phyloP scores from a whole-genome alignment of 768 basidiomycete genomes.

The Dentipellis sp. region DNA sequence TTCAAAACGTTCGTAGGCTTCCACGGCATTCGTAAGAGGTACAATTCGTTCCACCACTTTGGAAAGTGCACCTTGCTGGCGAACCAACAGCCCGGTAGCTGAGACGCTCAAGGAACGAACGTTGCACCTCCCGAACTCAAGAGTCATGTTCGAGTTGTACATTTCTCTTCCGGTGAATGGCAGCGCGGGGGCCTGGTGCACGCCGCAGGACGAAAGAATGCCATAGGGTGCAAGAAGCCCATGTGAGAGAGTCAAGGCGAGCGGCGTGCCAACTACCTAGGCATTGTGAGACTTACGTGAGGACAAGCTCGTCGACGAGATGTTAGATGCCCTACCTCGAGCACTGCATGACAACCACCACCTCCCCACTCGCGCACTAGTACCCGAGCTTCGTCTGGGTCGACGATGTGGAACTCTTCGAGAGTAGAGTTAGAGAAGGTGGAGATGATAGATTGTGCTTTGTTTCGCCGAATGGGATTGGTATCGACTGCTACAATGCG shows the following conservation, averaged over 20 bases:
- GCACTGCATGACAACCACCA: constrained; percentile 52
- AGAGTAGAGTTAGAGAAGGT: constrained; percentile 31
- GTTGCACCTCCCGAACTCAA: constrained; percentile 78
- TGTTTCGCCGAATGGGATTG: constrained; percentile 43
- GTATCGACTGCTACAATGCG: constrained; percentile 60
- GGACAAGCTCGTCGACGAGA: too few species aligned
- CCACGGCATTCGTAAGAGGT: constrained; percentile 42
- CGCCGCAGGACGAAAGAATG: constrained; percentile 65
- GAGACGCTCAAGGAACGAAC: constrained; percentile 69
- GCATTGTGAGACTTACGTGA: neutral
- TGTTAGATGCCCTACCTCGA: constrained; percentile 41
- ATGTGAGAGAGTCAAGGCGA: constrained; percentile 56
- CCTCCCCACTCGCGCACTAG: constrained; percentile 43
- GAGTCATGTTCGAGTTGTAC: constrained; percentile 72
- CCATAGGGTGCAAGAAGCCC: constrained; percentile 71
- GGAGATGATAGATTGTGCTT: constrained; percentile 29
- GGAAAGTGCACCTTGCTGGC: constrained; percentile 64
- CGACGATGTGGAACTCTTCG: constrained; percentile 36
- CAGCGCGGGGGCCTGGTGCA: constrained; percentile 45
- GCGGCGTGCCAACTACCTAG: constrained; percentile 63
- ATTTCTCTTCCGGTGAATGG: constrained; percentile 48
- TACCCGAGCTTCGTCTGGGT: constrained; percentile 42
- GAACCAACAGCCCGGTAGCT: constrained; percentile 59
- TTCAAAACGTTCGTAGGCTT: constrained; percentile 60
- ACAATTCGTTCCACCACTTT: constrained; percentile 67